Conservation (phyloP, 2,329 filamentous ascomycete genomes). For the Tympanopsis confertula region DNA sequence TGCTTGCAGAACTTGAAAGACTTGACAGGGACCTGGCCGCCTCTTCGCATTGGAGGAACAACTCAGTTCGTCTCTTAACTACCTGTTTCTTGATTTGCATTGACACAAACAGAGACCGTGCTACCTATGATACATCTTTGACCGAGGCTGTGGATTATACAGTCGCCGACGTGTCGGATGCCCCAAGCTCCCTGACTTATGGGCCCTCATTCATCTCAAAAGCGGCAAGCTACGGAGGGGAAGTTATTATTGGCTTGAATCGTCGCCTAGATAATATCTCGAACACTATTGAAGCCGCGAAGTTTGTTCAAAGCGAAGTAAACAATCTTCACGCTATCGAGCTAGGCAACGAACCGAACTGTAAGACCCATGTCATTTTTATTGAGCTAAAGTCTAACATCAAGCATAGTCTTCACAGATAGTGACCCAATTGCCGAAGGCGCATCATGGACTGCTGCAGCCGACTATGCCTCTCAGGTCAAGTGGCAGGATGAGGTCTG, state of each 20-base stretch:
- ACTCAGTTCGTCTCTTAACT: slow-evolving; percentile 26
- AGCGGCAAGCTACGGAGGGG: slow-evolving; percentile 32
- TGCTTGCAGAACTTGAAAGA: slow-evolving; percentile 38
- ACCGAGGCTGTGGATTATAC: slow-evolving; percentile 35
- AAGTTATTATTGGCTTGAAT: slow-evolving; percentile 39
- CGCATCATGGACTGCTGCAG: slow-evolving; percentile 14
- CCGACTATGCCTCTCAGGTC: slow-evolving; percentile 17
- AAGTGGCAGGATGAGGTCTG: slow-evolving; percentile 18
- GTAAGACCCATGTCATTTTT: slow-evolving; percentile 16
- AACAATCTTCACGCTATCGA: slow-evolving; percentile 39
- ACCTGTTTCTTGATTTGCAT: neutral
- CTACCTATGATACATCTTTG: slow-evolving; percentile 32
- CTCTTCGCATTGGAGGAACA: slow-evolving; percentile 44
- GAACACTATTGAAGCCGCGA: slow-evolving; percentile 42
- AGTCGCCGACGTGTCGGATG: slow-evolving; percentile 32
- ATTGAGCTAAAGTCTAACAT: neutral
- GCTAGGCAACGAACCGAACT: slow-evolving; percentile 45
- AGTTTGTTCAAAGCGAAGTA: slow-evolving; percentile 28
- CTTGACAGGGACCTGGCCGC: slow-evolving; percentile 36
- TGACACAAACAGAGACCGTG: slow-evolving; percentile 27
- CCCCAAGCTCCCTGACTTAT: slow-evolving; percentile 35
- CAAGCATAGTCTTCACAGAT: slow-evolving; percentile 4
- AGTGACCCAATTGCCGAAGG: slow-evolving; percentile 12
- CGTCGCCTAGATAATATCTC: slow-evolving; percentile 35
- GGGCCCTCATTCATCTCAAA: slow-evolving; percentile 38